These are phyloP conservation scores for Xerocomus amazonicus DNA, from an alignment of 1,284 basidiomycete genomes.

Conservation along the genomic window DNA sequence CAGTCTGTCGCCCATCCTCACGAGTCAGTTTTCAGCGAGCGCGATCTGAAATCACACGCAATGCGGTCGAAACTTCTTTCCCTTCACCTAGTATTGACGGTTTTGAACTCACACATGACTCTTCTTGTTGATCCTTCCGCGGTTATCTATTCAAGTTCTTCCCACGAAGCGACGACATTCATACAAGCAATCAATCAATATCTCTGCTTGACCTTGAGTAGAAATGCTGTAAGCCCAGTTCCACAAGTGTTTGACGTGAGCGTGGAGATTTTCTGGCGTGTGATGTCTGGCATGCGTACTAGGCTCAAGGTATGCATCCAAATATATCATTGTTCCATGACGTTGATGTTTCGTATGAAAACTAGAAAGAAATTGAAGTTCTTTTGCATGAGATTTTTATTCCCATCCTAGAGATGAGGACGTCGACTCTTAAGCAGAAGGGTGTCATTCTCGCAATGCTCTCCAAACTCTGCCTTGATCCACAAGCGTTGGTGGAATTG, in stretches of 20 bases:
- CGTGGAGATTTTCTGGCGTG: slow-evolving; percentile 98
- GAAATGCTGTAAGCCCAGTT: slow-evolving; percentile 95
- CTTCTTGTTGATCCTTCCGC: slow-evolving; percentile 84
- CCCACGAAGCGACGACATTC: slow-evolving; percentile 83
- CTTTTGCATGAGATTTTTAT: slow-evolving; percentile 98
- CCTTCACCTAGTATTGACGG: slow-evolving; percentile 88
- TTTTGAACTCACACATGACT: slow-evolving; percentile 87
- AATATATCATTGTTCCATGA: background rate
- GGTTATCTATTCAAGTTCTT: slow-evolving; percentile 85
- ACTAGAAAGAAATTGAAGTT: slow-evolving; percentile 98
- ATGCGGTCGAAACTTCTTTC: slow-evolving; percentile 95
- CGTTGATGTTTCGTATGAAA: slow-evolving; percentile 4
- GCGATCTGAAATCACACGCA: slow-evolving; percentile 89
- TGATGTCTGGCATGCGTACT: slow-evolving; percentile 89
- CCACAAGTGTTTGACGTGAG: slow-evolving; percentile 97
- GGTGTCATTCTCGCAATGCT: slow-evolving; percentile 85
- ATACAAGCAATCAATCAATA: slow-evolving; percentile 93
- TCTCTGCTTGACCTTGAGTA: slow-evolving; percentile 87
- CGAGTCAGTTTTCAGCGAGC: slow-evolving; percentile 57
- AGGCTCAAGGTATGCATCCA: slow-evolving; percentile 77
- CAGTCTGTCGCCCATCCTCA: slow-evolving; percentile 1
- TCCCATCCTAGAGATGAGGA: slow-evolving; percentile 98
- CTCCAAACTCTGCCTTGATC: slow-evolving; percentile 86
- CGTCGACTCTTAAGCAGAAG: slow-evolving; percentile 93
- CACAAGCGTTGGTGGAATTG: slow-evolving; percentile 93